Evolutionary conservation across 1,139 yeast species (phyloP).

Genomic region (Yamadazyma spencermartinsiae): DNA sequence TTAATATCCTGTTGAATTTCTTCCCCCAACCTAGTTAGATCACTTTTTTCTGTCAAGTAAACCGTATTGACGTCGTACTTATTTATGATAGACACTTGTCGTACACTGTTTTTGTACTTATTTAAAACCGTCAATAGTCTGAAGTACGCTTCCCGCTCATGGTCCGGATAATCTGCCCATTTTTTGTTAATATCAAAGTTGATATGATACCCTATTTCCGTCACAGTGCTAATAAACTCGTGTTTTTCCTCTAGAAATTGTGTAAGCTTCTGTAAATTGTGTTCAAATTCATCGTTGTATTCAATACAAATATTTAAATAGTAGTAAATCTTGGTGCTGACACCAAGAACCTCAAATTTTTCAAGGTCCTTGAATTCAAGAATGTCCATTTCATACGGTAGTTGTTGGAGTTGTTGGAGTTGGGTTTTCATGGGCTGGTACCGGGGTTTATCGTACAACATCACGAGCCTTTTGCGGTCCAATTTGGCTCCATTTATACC

Average conservation of each 20-base stretch:
- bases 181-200: conserved; percentile 36
- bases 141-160: conserved; percentile 28
- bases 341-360: conserved; percentile 5
- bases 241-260: conserved; percentile 24
- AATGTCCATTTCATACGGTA: conserved; percentile 5
- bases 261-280: conserved; percentile 21
- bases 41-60: conserved; percentile 36
- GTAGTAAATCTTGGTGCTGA: conserved; percentile 18
- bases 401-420: conserved; percentile 9
- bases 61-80: conserved; percentile 40
- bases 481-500: no score
- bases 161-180: conserved; percentile 33
- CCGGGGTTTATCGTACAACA: conserved; percentile 33
- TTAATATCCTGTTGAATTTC: conserved; percentile 43
- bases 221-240: conserved; percentile 19
- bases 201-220: conserved; percentile 37
- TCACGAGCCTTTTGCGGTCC: conserved; percentile 30
- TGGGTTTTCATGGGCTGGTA: conserved; percentile 24
- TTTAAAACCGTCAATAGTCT: conserved; percentile 26
- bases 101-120: conserved; percentile 30
- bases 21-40: conserved; percentile 33
- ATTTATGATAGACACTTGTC: conserved; percentile 41
- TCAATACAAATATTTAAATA: conserved; percentile 37
- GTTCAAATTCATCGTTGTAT: conserved; percentile 31
- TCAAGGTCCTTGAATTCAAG: conserved; percentile 15